Conservation (phyloP, 176 grass and related monocot genomes). For the Aechmea fasciata region DNA sequence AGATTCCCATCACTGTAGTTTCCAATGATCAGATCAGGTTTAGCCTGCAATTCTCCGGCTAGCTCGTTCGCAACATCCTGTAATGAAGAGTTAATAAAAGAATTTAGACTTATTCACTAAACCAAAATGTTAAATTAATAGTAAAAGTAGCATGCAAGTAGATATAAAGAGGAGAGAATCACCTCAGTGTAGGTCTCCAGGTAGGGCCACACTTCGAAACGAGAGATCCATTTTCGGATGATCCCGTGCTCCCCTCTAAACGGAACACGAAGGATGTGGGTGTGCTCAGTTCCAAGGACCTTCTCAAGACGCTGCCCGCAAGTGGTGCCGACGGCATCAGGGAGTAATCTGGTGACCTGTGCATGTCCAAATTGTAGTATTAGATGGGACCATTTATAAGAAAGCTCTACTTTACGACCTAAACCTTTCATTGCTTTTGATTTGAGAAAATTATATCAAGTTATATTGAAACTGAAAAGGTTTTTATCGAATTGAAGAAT, state of each 20-base stretch:
- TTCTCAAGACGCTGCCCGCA: constrained; percentile 94
- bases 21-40: constrained; percentile 87
- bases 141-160: neutral
- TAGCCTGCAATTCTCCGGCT: constrained; percentile 85
- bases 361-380: neutral
- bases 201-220: constrained; percentile 99
- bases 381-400: neutral
- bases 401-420: too few relatives aligned
- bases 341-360: constrained; percentile 90
- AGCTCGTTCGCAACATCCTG: constrained; percentile 95
- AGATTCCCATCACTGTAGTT: constrained; percentile 99
- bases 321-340: constrained; percentile 87
- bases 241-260: constrained; percentile 88
- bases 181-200: constrained; percentile 95
- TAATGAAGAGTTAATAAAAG: neutral
- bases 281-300: constrained; percentile 93
- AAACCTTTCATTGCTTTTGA: too few relatives aligned
- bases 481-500: too few relatives aligned
- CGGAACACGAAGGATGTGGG: constrained; percentile 92
- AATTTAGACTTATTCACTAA: neutral
- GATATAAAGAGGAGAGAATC: constrained; percentile 13
- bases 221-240: constrained; percentile 98
- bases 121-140: neutral
- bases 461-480: too few relatives aligned
- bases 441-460: too few relatives aligned